These are phyloP conservation scores for Annulohypoxylon truncatum DNA, from an alignment of 2,329 filamentous ascomycete species.

Conservation along the genomic window DNA sequence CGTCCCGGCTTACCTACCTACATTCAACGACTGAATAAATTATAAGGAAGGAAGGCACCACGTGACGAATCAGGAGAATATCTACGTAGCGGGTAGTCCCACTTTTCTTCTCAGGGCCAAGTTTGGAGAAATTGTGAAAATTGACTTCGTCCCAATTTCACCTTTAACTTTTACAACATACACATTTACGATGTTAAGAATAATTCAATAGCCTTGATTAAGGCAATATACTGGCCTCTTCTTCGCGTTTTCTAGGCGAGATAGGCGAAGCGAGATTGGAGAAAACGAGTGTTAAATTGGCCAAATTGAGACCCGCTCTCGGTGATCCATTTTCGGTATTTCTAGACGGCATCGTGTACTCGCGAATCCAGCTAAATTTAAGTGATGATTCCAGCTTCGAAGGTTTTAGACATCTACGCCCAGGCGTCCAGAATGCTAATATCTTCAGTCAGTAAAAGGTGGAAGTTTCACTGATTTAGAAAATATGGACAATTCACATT, in stretches of 20 bases:
- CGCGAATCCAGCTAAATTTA: not conserved
- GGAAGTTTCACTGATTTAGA: not conserved
- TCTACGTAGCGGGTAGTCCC: not conserved
- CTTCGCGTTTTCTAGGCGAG: slow-evolving; percentile 15
- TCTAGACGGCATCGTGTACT: slow-evolving; percentile 5
- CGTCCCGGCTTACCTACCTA: too few relatives aligned
- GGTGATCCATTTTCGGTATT: slow-evolving; percentile 24
- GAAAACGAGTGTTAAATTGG: slow-evolving; percentile 14
- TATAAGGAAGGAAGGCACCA: not conserved
- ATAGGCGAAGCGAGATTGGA: slow-evolving; percentile 20
- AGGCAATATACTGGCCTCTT: not conserved
- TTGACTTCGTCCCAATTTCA: not conserved
- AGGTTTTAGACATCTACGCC: not conserved
- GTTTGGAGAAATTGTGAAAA: not conserved
- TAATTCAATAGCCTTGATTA: not conserved
- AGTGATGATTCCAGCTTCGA: not conserved
- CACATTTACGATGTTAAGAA: too few relatives aligned
- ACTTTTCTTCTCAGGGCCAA: not conserved
- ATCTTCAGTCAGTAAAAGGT: too few relatives aligned
- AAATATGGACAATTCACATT: not conserved
- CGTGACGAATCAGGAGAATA: not conserved
- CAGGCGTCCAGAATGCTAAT: not conserved
- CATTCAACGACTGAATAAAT: not conserved
- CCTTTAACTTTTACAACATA: not conserved
- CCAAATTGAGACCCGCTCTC: slow-evolving; percentile 16